Conservation (phyloP, 2,329 filamentous ascomycete genomes). For the Fusarium nodosum region DNA sequence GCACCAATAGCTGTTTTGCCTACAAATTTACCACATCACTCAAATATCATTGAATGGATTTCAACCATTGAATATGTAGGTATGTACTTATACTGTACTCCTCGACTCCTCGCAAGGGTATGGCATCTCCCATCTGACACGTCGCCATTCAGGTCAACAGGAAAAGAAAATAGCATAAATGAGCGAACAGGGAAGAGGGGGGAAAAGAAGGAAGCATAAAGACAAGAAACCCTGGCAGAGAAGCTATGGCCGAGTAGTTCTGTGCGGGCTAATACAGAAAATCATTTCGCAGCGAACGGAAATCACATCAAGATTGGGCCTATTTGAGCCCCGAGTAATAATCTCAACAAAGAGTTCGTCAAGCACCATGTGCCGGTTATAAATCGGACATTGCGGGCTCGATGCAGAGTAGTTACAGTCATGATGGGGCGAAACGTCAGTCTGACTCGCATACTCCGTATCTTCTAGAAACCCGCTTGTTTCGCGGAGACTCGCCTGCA, state of each 20-base stretch:
- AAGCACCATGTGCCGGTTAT: slow-evolving; percentile 13
- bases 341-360: not conserved
- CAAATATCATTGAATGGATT: slow-evolving; percentile 30
- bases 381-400: slow-evolving; percentile 3
- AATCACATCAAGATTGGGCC: slow-evolving; percentile 2
- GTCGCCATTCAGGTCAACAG: slow-evolving; percentile 15
- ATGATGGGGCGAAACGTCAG: not conserved
- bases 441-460: not conserved
- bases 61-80: slow-evolving; percentile 7
- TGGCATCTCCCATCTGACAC: slow-evolving; percentile 35
- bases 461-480: slow-evolving; percentile 41
- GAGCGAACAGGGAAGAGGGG: slow-evolving; percentile 8
- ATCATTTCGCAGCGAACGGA: slow-evolving; percentile 7
- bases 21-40: slow-evolving; percentile 20
- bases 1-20: slow-evolving; percentile 36
- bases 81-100: slow-evolving; percentile 23
- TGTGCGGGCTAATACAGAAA: not conserved
- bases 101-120: slow-evolving; percentile 21
- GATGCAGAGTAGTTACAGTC: not conserved
- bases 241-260: not conserved
- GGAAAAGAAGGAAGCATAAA: not conserved
- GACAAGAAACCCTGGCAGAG: not conserved
- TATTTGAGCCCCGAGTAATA: slow-evolving; percentile 7
- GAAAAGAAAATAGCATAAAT: slow-evolving; percentile 17
- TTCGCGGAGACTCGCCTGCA: slow-evolving; percentile 14